These are phyloP conservation scores for Melampsora medusae DNA, from an alignment of 1,284 basidiomycete genomes.

Conservation along the genomic window DNA sequence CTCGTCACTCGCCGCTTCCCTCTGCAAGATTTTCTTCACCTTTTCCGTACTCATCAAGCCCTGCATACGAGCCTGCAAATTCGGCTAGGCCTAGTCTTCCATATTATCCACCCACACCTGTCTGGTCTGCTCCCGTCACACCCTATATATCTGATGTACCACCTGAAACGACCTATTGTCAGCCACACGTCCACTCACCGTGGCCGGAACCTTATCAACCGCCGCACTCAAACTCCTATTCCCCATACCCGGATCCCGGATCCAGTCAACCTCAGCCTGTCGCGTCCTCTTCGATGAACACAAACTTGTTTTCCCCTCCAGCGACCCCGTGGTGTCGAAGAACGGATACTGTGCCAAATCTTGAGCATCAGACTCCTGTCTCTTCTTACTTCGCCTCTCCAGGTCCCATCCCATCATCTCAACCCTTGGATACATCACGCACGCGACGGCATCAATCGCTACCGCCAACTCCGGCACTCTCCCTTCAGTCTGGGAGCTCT, in stretches of 20 bases:
- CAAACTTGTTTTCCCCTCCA: slow-evolving; percentile 40
- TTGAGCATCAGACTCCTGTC: slow-evolving; percentile 13
- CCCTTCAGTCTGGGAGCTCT: slow-evolving; percentile 9
- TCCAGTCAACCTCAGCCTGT: neutral
- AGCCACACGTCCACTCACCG: neutral
- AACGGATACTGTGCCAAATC: neutral
- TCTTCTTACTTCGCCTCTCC: slow-evolving; percentile 6
- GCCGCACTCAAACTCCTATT: slow-evolving; percentile 6
- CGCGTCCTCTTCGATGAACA: neutral
- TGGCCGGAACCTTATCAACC: neutral
- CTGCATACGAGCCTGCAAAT: neutral
- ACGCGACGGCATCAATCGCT: slow-evolving; percentile 24
- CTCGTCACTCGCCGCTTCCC: slow-evolving; percentile 25
- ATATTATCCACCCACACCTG: neutral
- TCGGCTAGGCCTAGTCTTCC: slow-evolving; percentile 18
- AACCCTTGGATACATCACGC: neutral
- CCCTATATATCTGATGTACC: neutral
- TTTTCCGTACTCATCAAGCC: slow-evolving; percentile 22
- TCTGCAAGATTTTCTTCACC: slow-evolving; percentile 35
- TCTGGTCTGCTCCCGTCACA: slow-evolving; percentile 6
- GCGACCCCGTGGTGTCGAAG: slow-evolving; percentile 35
- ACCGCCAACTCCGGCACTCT: slow-evolving; percentile 15
- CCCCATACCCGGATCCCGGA: neutral
- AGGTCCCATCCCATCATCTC: slow-evolving; percentile 7
- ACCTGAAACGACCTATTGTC: neutral